A percentile compares a stretch with the other conserved stretches of the same genome.
Conservation (phyloP, 2,329 filamentous ascomycete species). For the Ceratocystis cubensis region DNA sequence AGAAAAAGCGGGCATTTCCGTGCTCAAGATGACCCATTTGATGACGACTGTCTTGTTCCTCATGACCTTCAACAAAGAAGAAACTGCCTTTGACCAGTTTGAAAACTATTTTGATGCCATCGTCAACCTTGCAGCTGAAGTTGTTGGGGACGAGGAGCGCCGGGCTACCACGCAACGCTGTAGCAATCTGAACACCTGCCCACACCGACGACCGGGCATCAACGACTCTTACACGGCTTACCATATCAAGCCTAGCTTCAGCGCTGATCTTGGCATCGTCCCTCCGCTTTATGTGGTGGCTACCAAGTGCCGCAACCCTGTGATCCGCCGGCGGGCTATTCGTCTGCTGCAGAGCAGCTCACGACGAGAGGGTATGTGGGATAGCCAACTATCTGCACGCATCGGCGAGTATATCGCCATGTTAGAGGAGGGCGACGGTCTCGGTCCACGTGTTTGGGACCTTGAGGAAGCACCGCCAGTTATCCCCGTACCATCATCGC, state of each 20-base stretch:
- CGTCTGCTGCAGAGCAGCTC: slow-evolving; percentile 47
- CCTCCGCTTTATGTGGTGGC: slow-evolving; percentile 54
- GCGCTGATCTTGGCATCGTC: slow-evolving; percentile 51
- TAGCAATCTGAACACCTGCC: slow-evolving; percentile 34
- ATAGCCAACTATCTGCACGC: slow-evolving; percentile 45
- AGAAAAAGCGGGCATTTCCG: slow-evolving; percentile 47
- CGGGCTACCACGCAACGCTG: slow-evolving; percentile 37
- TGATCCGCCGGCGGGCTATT: slow-evolving; percentile 47
- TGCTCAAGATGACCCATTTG: slow-evolving; percentile 50
- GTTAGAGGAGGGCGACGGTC: slow-evolving; percentile 39
- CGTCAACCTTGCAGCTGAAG: slow-evolving; percentile 45
- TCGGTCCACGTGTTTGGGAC: background rate
- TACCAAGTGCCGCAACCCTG: slow-evolving; percentile 49
- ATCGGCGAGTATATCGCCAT: slow-evolving; percentile 44
- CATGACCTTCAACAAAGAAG: slow-evolving; percentile 48
- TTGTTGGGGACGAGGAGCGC: slow-evolving; percentile 46
- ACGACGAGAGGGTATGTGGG: slow-evolving; percentile 57
- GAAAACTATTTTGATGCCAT: slow-evolving; percentile 41
- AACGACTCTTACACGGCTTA: slow-evolving; percentile 34
- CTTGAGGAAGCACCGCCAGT: slow-evolving; percentile 8
- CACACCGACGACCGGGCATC: slow-evolving; percentile 30
- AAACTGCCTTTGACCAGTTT: slow-evolving; percentile 47
- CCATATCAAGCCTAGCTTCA: slow-evolving; percentile 50
- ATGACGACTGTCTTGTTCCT: slow-evolving; percentile 45
- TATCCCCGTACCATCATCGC: background rate